Evolutionary conservation across 352 stramenopile species (phyloP).

Genomic region (Halophytophthora batemanensis): DNA sequence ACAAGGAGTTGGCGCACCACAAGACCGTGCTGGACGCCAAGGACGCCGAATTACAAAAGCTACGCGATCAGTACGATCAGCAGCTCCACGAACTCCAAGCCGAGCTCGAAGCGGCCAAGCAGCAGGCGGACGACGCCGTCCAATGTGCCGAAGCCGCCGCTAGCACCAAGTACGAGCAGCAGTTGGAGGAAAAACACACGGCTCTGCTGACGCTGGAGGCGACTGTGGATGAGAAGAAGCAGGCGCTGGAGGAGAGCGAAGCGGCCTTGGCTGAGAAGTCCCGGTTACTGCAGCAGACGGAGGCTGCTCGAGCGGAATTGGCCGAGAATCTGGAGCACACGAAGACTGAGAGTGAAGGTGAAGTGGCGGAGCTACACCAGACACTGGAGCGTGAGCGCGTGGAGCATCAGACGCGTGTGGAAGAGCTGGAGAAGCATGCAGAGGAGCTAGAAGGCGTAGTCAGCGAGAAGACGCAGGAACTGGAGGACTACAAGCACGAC

Average conservation of each 20-base stretch:
- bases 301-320: constrained; percentile 12
- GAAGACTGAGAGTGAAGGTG: constrained; percentile 17
- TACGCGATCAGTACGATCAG: constrained; percentile 36
- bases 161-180: constrained; percentile 21
- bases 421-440: constrained; percentile 17
- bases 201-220: constrained; percentile 8
- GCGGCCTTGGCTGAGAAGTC: constrained; percentile 32
- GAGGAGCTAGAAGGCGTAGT: constrained; percentile 24
- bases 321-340: constrained; percentile 25
- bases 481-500: constrained; percentile 80
- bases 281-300: constrained; percentile 20
- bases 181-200: constrained; percentile 36
- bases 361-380: constrained; percentile 16
- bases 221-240: background rate
- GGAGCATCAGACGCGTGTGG: constrained; percentile 15
- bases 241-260: constrained; percentile 23
- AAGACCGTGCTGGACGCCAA: constrained; percentile 35
- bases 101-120: constrained; percentile 31
- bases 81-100: constrained; percentile 34
- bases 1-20: constrained; percentile 40
- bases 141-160: constrained; percentile 27
- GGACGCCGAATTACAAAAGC: constrained; percentile 31
- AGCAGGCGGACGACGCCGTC: constrained; percentile 31
- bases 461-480: constrained; percentile 42
- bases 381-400: constrained; percentile 17